Evolutionary conservation across 2,329 filamentous ascomycete species (phyloP), one percentile per base, ranked within the genome.

Genomic region (Aspergillus glaucus): DNA sequence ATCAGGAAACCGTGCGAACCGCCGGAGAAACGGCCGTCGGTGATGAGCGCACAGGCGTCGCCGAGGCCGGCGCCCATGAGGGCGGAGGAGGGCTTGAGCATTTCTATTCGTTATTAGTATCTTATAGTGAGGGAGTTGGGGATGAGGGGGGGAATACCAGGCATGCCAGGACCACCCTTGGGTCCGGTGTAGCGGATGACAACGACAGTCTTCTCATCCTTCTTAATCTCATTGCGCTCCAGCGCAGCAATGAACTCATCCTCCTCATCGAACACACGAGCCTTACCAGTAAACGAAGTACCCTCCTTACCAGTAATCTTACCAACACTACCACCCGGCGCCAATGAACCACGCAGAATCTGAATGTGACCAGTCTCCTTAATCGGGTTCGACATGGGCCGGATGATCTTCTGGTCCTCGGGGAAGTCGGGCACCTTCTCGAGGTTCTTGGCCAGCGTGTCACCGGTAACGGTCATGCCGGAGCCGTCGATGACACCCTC

Each of bases 1-100:
- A 93, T 92, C 58, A 93, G 75, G 79, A 93, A 93, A 36, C 88
- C 88, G 78, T 93, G 88, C 53, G 81, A 86, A 46, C 87, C 89
- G 50, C 89, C 89, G 7, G 67, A 70, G 63, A 71, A 71, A 44
- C 69, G 66, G 21, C 85, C 85, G 59, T 88, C 85, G 1, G 85
- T 88, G 67, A 88, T 84, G 34, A 88, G 73, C 3, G 85, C 85
- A 19, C 85, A 80, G 53, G 87, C 84, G 50, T 84, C 73, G 42
- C 84, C 84, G 9, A 87, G 77, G 14, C 84, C 84, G 17, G 82
- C 82, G 15, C 85, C 85, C 84, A 88, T 88, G 64, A 88, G 85
- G 26, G 84, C 84, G 10, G 82, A 82, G 44, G 77, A 81, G 44
- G 85, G 84, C 66, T 87, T 87, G 59, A 88, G 68, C 82, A 87